Evolutionary conservation across 306 rosid species (phyloP).

Genomic region (Vicia villosa): DNA sequence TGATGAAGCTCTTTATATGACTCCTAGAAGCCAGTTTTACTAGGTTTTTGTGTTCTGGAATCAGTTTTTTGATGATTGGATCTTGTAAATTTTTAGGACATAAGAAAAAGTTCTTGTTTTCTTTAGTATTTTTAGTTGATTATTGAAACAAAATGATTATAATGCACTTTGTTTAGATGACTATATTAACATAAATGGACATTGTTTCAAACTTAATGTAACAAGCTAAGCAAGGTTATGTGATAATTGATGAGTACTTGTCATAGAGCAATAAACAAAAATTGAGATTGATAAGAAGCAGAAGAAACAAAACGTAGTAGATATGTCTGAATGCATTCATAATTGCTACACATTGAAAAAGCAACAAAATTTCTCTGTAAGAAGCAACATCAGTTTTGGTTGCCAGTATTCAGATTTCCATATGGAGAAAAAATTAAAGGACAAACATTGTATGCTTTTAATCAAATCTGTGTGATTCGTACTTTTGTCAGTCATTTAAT

Average conservation of each 20-base stretch:
- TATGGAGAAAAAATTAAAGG: too few species aligned
- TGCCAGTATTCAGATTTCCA: too few species aligned
- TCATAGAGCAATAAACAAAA: too few species aligned
- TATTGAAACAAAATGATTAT: background rate
- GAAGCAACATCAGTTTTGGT: too few species aligned
- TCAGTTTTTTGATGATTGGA: too few species aligned
- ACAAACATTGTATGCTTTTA: background rate
- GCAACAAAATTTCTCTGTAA: too few species aligned
- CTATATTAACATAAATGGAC: slow-evolving; percentile 6
- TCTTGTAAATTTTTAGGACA: background rate
- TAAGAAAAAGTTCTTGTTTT: slow-evolving; percentile 30
- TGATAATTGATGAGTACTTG: background rate
- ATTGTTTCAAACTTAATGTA: slow-evolving; percentile 1
- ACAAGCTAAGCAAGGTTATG: slow-evolving; percentile 2
- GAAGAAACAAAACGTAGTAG: too few species aligned
- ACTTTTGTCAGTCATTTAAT: background rate
- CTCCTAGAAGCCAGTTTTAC: slow-evolving; percentile 73
- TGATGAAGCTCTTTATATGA: slow-evolving; percentile 64
- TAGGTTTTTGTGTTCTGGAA: slow-evolving; percentile 29
- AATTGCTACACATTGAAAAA: too few species aligned
- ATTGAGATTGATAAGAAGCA: too few species aligned
- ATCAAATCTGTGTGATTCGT: background rate
- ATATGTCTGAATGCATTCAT: too few species aligned
- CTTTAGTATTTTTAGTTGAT: background rate
- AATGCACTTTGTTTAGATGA: slow-evolving; percentile 19